Conservation (phyloP, 2,329 filamentous ascomycete genomes). For the Emergomyces africanus region DNA sequence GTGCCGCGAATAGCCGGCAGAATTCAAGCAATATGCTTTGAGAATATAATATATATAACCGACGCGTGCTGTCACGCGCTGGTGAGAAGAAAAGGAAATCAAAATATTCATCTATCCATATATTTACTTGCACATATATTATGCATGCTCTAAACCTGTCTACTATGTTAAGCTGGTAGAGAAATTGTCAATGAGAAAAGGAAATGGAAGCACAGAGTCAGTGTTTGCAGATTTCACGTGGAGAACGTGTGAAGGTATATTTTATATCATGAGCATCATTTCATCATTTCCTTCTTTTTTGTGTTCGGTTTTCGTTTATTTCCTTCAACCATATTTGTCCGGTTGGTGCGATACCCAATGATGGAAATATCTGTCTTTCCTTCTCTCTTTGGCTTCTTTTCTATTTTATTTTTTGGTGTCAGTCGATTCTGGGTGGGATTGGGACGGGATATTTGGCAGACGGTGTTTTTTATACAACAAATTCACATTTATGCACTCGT, state of each 20-base stretch:
- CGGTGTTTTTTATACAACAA: neutral
- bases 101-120: neutral
- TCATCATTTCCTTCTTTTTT: too few relatives aligned
- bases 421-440: neutral
- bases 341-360: neutral
- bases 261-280: neutral
- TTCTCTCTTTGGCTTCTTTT: neutral
- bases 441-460: neutral
- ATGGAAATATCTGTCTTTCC: neutral
- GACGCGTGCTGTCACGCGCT: neutral
- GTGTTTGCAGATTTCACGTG: neutral
- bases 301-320: neutral
- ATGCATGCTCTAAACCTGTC: neutral
- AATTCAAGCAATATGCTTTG: conserved; percentile 10
- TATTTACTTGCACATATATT: neutral
- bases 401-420: neutral
- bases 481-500: neutral
- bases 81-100: neutral
- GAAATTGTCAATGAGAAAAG: neutral
- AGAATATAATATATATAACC: neutral
- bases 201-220: neutral
- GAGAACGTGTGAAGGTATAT: neutral
- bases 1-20: conserved; percentile 9
- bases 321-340: neutral
- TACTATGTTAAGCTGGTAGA: neutral